phyloP scores from a whole-genome alignment of 768 basidiomycete genomes.

The Podaxis mareebaensis region DNA sequence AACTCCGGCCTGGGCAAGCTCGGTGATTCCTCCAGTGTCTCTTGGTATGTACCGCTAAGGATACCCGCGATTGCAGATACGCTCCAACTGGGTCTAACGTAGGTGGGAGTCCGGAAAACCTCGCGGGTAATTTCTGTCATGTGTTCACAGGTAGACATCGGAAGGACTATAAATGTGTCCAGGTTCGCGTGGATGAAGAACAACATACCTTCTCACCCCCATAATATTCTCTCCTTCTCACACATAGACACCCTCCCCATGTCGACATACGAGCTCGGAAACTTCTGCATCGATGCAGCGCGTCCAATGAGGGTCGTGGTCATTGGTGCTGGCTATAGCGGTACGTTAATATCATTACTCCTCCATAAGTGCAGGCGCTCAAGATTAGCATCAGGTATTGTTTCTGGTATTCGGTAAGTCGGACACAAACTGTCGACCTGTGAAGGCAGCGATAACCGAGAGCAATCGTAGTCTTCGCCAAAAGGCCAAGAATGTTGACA shows the following conservation, averaged over 20 bases:
- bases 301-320: conserved; percentile 55
- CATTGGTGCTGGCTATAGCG: conserved; percentile 62
- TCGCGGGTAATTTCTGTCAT: neutral
- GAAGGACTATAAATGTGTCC: neutral
- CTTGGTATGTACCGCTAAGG: neutral
- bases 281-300: conserved; percentile 52
- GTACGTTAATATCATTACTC: conserved; percentile 27
- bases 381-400: conserved; percentile 37
- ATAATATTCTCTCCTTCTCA: neutral
- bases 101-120: neutral
- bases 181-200: neutral
- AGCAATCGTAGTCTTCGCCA: conserved; percentile 47
- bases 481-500: conserved; percentile 49
- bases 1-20: neutral
- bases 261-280: conserved; percentile 27
- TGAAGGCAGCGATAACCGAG: neutral
- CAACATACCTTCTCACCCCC: conserved; percentile 19
- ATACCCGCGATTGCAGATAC: neutral
- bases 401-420: conserved; percentile 53
- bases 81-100: neutral
- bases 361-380: neutral
- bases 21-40: neutral
- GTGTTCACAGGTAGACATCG: neutral
- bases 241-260: neutral
- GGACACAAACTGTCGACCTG: neutral